Percentiles rank a stretch among this genome's conserved stretches.
These are phyloP conservation scores for Colletotrichum eleusines DNA, from an alignment of 2,329 filamentous ascomycete species.

Conservation along the genomic window DNA sequence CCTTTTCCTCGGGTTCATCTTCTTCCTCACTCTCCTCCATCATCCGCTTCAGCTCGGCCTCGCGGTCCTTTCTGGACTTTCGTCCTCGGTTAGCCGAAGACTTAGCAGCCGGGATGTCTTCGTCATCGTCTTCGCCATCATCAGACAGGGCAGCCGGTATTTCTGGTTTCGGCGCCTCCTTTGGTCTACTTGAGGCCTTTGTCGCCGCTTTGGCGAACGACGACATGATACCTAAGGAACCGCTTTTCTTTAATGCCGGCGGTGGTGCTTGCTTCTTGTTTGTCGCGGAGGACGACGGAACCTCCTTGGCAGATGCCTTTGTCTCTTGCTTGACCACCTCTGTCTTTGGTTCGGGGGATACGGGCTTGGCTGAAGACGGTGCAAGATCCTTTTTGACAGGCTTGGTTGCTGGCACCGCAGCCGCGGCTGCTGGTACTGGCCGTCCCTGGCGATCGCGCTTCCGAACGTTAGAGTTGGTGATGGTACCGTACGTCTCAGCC, in stretches of 20 bases:
- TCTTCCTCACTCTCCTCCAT: constrained; percentile 78
- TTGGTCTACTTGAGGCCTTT: constrained; percentile 43
- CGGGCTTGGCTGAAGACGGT: constrained; percentile 41
- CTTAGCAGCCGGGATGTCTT: constrained; percentile 60
- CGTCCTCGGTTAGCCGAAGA: constrained; percentile 47
- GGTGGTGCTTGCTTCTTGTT: constrained; percentile 54
- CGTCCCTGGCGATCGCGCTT: constrained; percentile 59
- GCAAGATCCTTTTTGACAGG: constrained; percentile 50
- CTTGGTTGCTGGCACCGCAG: constrained; percentile 48
- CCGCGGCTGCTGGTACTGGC: constrained; percentile 43
- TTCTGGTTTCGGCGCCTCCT: constrained; percentile 26
- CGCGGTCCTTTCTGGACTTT: constrained; percentile 69
- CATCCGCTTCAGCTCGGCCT: constrained; percentile 77
- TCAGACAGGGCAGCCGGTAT: constrained; percentile 60
- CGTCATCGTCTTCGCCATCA: constrained; percentile 65
- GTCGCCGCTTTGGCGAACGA: constrained; percentile 77
- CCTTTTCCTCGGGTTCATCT: constrained; percentile 71
- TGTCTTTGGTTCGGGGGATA: constrained; percentile 43
- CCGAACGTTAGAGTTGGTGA: constrained; percentile 77
- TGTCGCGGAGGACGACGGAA: constrained; percentile 51
- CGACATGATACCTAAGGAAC: constrained; percentile 74
- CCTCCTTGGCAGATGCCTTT: constrained; percentile 56
- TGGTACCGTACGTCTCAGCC: constrained; percentile 76
- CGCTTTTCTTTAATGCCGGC: constrained; percentile 66
- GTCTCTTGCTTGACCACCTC: constrained; percentile 51